Conservation (phyloP, 441 rosid species). For the Theobroma grandiflorum region DNA sequence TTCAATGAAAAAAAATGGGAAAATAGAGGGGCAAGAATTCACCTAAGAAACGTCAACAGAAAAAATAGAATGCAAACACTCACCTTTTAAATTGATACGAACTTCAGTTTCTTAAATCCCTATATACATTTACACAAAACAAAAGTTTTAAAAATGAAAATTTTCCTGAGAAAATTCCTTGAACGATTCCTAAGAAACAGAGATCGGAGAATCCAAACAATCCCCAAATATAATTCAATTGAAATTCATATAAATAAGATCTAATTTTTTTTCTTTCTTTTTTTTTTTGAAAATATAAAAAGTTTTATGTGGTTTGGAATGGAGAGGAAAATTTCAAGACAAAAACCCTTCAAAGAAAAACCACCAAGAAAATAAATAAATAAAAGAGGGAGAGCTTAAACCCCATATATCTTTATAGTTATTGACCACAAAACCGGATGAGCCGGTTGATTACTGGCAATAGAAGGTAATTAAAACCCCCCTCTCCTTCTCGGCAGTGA, state of each 20-base stretch:
- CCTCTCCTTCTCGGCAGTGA: conserved; percentile 21
- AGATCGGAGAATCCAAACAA: conserved; percentile 26
- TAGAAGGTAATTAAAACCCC: conserved; percentile 47
- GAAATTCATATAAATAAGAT: conserved; percentile 4
- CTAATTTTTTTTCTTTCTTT: conserved; percentile 2
- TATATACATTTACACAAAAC: conserved; percentile 36
- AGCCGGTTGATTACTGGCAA: conserved; percentile 51
- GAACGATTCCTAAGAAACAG: conserved; percentile 14
- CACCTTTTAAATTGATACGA: conserved; percentile 23
- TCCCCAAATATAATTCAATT: conserved; percentile 23
- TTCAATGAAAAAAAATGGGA: neutral
- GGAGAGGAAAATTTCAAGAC: conserved; percentile 30
- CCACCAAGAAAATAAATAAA: conserved; percentile 23
- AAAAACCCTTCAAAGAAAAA: conserved; percentile 46
- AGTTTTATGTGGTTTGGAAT: conserved; percentile 18
- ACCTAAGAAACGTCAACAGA: neutral
- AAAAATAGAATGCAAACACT: conserved; percentile 1
- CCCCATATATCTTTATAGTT: conserved; percentile 44
- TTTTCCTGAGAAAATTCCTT: neutral
- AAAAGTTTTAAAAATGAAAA: neutral
- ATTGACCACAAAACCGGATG: conserved; percentile 64
- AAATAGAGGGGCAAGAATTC: neutral
- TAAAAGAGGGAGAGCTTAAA: conserved; percentile 50
- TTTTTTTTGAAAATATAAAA: neutral
- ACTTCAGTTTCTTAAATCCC: conserved; percentile 37